Base-by-base conservation (phyloP, 106 monocot genomes). In the Dendrobium chrysotoxum region DNA sequence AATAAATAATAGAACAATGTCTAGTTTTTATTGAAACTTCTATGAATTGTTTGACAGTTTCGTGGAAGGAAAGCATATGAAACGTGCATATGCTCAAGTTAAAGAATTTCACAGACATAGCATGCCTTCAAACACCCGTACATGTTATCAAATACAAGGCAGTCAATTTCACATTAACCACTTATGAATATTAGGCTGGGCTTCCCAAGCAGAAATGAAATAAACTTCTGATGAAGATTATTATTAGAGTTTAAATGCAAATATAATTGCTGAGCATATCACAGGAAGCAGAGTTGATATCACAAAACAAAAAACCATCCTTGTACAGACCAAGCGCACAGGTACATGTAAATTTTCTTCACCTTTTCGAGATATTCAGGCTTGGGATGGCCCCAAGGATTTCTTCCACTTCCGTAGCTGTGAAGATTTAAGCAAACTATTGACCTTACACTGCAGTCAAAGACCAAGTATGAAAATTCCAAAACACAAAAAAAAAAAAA, bases 351-450 rank as follows among this genome's bases (percentile, higher is more conserved):
- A 7, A 76, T 11, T 9, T 76, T 26, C 46, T 80, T 75, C 53
- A 99, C 98, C 94, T 95, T 95, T 80, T 95, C 98, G 77, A 99
- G 80, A 80, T 99, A 99, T 44, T 99, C 89, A 84, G 92, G 91
- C 72, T 92, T 92, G 57, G 87, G 86, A 79, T 79, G 82, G 13
- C 98, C 98, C 98, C 98, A 99, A 10, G 98, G 98, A 82, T 99
- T 85, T 79, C 88, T 92, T 74, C 98, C 98, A 82, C 98, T 93
- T 45, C 87, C 98, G 85, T 99, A 99, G 53, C 80, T 99, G 77
- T 88, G 89, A 61, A 95, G 95, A 93, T 99, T 99, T 54, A 99
- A 53, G 67, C 82, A 88, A 84, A 99, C 92, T 53, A 95, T 87
- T 21, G 94, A 85, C 78, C 94, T 91, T 64, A 99, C 86, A 81